These are phyloP conservation scores for Dactylis glomerata DNA, from an alignment of 176 grass and related monocot species.

Conservation along the genomic window DNA sequence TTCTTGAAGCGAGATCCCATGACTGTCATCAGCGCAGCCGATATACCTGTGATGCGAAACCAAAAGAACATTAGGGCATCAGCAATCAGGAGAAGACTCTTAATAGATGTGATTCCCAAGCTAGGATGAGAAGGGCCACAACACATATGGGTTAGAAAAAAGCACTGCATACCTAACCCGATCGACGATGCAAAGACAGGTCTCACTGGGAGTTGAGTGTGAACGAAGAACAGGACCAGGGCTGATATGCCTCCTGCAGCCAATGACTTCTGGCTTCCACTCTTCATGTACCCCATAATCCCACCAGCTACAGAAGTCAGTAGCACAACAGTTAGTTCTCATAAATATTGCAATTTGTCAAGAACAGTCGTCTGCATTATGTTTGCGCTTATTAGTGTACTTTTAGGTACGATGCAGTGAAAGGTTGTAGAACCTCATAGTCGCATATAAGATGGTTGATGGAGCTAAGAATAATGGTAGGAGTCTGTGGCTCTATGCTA, in stretches of 20 bases:
- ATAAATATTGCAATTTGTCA: neutral
- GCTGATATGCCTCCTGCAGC: slow-evolving; percentile 74
- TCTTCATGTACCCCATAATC: slow-evolving; percentile 70
- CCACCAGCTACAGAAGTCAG: slow-evolving; percentile 51
- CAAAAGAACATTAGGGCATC: neutral
- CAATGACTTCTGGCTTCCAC: slow-evolving; percentile 76
- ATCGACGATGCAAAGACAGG: slow-evolving; percentile 61
- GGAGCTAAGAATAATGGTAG: neutral
- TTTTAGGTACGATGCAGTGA: neutral
- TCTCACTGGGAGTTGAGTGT: slow-evolving; percentile 73
- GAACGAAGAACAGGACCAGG: slow-evolving; percentile 51
- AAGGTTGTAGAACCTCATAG: neutral
- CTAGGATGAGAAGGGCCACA: slow-evolving; percentile 10
- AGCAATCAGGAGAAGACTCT: neutral
- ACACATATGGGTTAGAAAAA: neutral
- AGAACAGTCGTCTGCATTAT: neutral
- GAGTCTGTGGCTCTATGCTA: neutral
- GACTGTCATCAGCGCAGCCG: slow-evolving; percentile 54
- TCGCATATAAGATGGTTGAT: neutral
- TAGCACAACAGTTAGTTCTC: neutral
- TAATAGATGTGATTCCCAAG: neutral
- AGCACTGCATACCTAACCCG: slow-evolving; percentile 50
- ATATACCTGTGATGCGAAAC: slow-evolving; percentile 41
- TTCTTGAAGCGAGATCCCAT: slow-evolving; percentile 92
- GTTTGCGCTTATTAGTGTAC: neutral